These are phyloP conservation scores for Pseudophaeomoniella oleicola DNA, from an alignment of 2,329 filamentous ascomycete species.

Conservation along the genomic window DNA sequence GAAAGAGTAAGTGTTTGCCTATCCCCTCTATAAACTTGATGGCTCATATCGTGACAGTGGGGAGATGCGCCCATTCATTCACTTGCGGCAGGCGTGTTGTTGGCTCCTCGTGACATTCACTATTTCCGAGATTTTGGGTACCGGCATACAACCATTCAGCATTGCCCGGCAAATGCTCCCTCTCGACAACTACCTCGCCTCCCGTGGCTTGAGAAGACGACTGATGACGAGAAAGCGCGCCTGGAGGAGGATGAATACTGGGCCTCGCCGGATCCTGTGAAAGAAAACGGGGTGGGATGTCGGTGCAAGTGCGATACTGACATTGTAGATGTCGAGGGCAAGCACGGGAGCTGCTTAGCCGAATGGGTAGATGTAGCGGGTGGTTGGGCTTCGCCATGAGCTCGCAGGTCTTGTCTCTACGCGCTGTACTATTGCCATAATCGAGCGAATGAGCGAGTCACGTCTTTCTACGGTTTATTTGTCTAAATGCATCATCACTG, in stretches of 20 bases:
- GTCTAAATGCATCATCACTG: constrained; percentile 8
- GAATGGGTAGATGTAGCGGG: constrained; percentile 98
- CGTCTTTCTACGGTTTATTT: constrained; percentile 6
- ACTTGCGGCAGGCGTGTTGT: constrained; percentile 76
- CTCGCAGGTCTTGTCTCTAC: constrained; percentile 1
- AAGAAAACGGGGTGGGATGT: constrained; percentile 94
- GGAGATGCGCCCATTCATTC: constrained; percentile 98
- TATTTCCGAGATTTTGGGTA: constrained; percentile 99
- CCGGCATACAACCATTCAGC: constrained; percentile 95
- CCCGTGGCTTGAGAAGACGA: constrained; percentile 72
- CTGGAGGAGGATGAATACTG: constrained; percentile 93
- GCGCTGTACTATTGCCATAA: constrained; percentile 16
- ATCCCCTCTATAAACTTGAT: constrained; percentile 4
- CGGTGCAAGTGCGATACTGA: constrained; percentile 94
- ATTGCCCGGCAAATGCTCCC: constrained; percentile 92
- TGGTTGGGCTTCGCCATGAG: constrained; percentile 60
- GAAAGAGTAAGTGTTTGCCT: constrained; percentile 57
- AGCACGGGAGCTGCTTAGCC: constrained; percentile 83
- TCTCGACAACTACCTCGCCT: constrained; percentile 67
- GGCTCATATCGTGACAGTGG: constrained; percentile 51
- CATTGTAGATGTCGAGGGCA: constrained; percentile 93
- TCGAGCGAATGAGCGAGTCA: constrained; percentile 3
- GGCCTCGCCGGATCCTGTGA: constrained; percentile 71
- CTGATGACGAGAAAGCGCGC: constrained; percentile 65
- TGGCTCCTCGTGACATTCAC: constrained; percentile 73